These are phyloP conservation scores for Globisporangium spinosum DNA, from an alignment of 352 stramenopile species.

Conservation along the genomic window DNA sequence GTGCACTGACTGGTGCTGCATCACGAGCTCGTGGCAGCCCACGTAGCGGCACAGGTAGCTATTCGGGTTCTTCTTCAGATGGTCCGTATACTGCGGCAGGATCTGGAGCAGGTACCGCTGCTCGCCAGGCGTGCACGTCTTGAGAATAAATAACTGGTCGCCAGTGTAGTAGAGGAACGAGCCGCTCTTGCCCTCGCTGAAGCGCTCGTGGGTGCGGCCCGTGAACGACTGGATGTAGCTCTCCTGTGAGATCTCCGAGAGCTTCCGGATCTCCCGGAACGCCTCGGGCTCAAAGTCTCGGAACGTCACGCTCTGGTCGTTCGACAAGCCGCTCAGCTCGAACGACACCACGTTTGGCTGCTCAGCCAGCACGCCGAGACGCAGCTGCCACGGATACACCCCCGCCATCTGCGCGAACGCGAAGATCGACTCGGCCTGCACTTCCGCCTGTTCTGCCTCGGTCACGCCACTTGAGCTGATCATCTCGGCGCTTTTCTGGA, in stretches of 20 bases:
- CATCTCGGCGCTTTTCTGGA: conserved; percentile 41
- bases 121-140: conserved; percentile 83
- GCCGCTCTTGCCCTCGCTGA: conserved; percentile 87
- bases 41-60: conserved; percentile 88
- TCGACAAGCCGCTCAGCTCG: conserved; percentile 60
- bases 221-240: conserved; percentile 77
- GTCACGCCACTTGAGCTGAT: not conserved
- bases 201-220: conserved; percentile 79
- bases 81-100: conserved; percentile 82
- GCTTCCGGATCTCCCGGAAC: conserved; percentile 77
- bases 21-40: conserved; percentile 85
- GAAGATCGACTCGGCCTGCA: conserved; percentile 46
- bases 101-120: conserved; percentile 85
- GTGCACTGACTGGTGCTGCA: conserved; percentile 79
- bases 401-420: conserved; percentile 60
- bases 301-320: conserved; percentile 69
- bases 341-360: conserved; percentile 60
- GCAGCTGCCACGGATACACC: conserved; percentile 65
- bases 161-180: conserved; percentile 90
- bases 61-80: conserved; percentile 78
- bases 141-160: conserved; percentile 87
- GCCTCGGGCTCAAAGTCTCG: conserved; percentile 78
- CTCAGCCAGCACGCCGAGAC: conserved; percentile 41
- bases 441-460: conserved; percentile 6
- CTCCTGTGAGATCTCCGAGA: conserved; percentile 75